These are phyloP conservation scores for Gamsiella multidivaricata DNA, from an alignment of 192 early-diverging fungal species.

Conservation along the genomic window DNA sequence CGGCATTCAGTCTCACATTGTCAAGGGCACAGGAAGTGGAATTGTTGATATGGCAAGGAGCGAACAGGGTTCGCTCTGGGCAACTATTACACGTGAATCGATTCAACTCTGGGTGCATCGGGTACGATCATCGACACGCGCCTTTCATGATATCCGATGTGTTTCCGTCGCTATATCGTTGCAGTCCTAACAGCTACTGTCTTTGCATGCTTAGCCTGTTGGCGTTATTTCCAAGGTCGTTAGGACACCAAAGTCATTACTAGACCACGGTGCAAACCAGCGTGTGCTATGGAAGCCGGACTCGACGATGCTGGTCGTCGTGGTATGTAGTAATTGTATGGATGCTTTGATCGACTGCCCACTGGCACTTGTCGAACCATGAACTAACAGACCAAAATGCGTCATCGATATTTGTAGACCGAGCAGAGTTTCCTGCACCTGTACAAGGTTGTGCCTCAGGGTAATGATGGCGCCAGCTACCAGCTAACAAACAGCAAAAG, in stretches of 20 bases:
- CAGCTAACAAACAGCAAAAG: slow-evolving; percentile 70
- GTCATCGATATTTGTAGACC: slow-evolving; percentile 55
- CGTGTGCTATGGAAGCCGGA: slow-evolving; percentile 82
- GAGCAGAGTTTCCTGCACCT: slow-evolving; percentile 77
- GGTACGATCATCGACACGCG: slow-evolving; percentile 52
- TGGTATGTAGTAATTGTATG: slow-evolving; percentile 59
- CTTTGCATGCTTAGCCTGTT: slow-evolving; percentile 61
- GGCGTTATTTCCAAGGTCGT: slow-evolving; percentile 71
- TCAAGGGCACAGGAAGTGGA: slow-evolving; percentile 43
- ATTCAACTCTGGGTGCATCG: slow-evolving; percentile 73
- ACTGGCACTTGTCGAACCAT: not conserved
- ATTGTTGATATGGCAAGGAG: slow-evolving; percentile 61
- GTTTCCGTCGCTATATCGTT: not conserved
- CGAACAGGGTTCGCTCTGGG: slow-evolving; percentile 67
- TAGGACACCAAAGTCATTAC: slow-evolving; percentile 69
- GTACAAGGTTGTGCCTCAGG: slow-evolving; percentile 69
- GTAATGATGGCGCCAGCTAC: slow-evolving; percentile 66
- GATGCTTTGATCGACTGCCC: not conserved
- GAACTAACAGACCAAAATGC: not conserved
- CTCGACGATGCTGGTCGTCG: slow-evolving; percentile 68
- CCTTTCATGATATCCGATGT: not conserved
- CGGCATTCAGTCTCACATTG: slow-evolving; percentile 32
- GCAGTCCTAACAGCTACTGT: not conserved
- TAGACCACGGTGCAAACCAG: slow-evolving; percentile 80
- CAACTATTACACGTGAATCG: slow-evolving; percentile 67